Conservation (phyloP, 2,329 filamentous ascomycete species). For the Fusarium albidum region DNA sequence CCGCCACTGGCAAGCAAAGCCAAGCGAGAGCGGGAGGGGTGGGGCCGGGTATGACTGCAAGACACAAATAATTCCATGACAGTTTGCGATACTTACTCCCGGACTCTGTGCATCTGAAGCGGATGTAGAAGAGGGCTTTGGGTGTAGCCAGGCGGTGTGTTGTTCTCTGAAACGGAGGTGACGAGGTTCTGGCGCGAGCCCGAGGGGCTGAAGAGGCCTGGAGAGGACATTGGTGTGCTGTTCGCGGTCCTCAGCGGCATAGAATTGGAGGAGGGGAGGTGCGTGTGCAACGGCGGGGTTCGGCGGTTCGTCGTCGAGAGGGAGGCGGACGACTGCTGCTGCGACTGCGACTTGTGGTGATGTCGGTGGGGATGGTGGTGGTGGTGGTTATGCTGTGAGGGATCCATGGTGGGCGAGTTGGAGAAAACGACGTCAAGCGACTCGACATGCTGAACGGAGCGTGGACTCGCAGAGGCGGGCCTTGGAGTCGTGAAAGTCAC, state of each 20-base stretch:
- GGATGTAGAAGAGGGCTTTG: constrained; percentile 74
- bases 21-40: constrained; percentile 9
- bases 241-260: constrained; percentile 57
- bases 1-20: constrained; percentile 12
- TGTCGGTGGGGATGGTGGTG: constrained; percentile 34
- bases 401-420: constrained; percentile 40
- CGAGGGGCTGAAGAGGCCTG: constrained; percentile 67
- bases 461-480: constrained; percentile 37
- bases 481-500: constrained; percentile 33
- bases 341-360: constrained; percentile 41
- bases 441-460: constrained; percentile 39
- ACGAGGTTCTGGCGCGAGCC: constrained; percentile 52
- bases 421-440: constrained; percentile 32
- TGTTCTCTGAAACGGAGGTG: constrained; percentile 60
- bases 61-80: constrained; percentile 1
- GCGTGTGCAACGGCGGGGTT: constrained; percentile 40
- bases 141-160: constrained; percentile 57
- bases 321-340: constrained; percentile 41
- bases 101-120: constrained; percentile 75
- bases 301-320: constrained; percentile 38
- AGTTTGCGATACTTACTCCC: constrained; percentile 68
- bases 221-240: constrained; percentile 68
- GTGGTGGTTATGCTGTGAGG: constrained; percentile 39
- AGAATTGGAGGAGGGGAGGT: constrained; percentile 48
- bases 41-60: constrained; percentile 1